Conservation (phyloP, 2,329 filamentous ascomycete species). For the Monilinia fructigena region DNA sequence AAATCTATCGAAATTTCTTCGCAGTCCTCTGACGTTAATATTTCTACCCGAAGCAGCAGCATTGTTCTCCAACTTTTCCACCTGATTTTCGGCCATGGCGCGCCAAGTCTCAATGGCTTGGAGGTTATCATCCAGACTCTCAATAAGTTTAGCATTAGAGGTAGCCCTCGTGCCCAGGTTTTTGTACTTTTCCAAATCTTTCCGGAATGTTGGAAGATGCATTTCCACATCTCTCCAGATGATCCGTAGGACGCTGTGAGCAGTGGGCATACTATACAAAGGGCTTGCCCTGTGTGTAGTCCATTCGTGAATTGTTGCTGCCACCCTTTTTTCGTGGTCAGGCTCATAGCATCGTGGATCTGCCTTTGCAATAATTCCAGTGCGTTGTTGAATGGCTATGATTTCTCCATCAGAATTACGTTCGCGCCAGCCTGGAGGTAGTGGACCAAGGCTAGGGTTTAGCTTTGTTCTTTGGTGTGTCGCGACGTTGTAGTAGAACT, state of each 20-base stretch:
- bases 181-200: conserved; percentile 5
- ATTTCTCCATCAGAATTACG: conserved; percentile 6
- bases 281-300: conserved; percentile 17
- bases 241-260: conserved; percentile 12
- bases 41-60: conserved; percentile 2
- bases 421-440: conserved; percentile 10
- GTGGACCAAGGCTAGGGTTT: conserved; percentile 6
- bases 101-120: conserved; percentile 20
- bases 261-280: conserved; percentile 12
- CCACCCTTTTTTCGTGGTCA: conserved; percentile 5
- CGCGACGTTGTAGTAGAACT: conserved; percentile 21
- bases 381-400: conserved; percentile 13
- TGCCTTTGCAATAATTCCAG: conserved; percentile 19
- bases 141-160: neutral
- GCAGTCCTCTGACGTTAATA: conserved; percentile 5
- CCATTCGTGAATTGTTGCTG: conserved; percentile 20
- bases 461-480: conserved; percentile 19
- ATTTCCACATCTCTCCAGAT: conserved; percentile 22
- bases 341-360: conserved; percentile 15
- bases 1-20: conserved; percentile 11
- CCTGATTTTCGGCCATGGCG: conserved; percentile 12
- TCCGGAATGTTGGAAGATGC: conserved; percentile 15
- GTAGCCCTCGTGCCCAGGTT: neutral
- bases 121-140: conserved; percentile 11
- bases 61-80: conserved; percentile 12